phyloP scores from a whole-genome alignment of 257 asterid genomes.

The Coffea canephora region DNA sequence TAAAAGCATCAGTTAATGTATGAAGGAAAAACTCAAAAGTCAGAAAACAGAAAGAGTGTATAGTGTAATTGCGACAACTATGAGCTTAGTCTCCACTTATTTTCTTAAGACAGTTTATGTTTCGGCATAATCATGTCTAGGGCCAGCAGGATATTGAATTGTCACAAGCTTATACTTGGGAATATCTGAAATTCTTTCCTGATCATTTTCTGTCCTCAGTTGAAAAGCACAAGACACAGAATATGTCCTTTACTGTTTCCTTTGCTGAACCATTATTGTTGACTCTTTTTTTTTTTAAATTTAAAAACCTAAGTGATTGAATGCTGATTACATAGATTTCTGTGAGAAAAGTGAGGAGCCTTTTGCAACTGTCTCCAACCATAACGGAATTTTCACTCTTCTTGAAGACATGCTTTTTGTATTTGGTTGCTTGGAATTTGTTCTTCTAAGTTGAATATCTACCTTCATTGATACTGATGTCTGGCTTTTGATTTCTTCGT shows the following conservation, averaged over 20 bases:
- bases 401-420: not conserved
- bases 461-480: not conserved
- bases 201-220: not conserved
- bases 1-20: not conserved
- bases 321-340: not conserved
- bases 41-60: not conserved
- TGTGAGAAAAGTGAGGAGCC: not conserved
- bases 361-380: not conserved
- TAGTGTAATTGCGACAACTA: not conserved
- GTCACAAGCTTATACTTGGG: not conserved
- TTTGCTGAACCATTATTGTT: not conserved
- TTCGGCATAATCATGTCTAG: not conserved
- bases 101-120: not conserved
- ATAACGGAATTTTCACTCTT: not conserved
- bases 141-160: not conserved
- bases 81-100: not conserved
- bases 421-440: not conserved
- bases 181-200: not conserved
- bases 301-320: not conserved
- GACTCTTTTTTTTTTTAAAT: not conserved
- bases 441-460: not conserved
- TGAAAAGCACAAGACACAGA: not conserved
- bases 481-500: conserved; percentile 8
- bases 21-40: not conserved
- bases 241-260: not conserved